Evolutionary conservation across 176 grass and related monocot genomes (phyloP).

Genomic region (Areca catechu): DNA sequence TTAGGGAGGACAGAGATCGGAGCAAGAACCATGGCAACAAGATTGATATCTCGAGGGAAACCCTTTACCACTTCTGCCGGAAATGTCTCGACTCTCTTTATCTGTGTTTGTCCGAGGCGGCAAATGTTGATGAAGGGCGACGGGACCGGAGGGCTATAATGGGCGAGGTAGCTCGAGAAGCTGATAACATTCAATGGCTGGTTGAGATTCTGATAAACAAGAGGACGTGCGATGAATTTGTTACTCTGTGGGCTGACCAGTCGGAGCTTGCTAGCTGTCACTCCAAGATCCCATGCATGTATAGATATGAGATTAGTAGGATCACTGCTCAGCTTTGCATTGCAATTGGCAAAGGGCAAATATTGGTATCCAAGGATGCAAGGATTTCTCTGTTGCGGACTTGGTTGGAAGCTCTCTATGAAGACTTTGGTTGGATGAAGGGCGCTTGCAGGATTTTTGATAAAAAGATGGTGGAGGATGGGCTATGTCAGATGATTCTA

Average conservation of each 20-base stretch:
- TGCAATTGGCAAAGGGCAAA: conserved; percentile 10
- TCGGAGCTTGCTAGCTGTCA: conserved; percentile 1
- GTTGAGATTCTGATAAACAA: conserved; percentile 15
- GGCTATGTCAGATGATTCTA: too few relatives aligned
- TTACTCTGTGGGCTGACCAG: conserved; percentile 6
- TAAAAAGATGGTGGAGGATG: too few relatives aligned
- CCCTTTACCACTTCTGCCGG: conserved; percentile 10
- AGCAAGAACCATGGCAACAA: neutral
- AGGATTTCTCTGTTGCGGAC: conserved; percentile 6
- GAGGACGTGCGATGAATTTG: conserved; percentile 12
- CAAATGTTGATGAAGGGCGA: neutral
- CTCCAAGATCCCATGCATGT: conserved; percentile 19
- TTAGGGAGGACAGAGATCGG: conserved; percentile 2
- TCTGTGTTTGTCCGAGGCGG: conserved; percentile 1
- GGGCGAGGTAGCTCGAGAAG: conserved; percentile 9
- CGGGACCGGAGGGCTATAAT: conserved; percentile 8
- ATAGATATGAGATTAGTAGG: conserved; percentile 20
- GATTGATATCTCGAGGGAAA: conserved; percentile 8
- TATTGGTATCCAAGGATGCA: conserved; percentile 12
- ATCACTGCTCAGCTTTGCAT: conserved; percentile 16
- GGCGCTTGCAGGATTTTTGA: too few relatives aligned
- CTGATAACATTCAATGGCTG: conserved; percentile 18
- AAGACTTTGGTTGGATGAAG: conserved; percentile 23
- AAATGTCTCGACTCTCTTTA: conserved; percentile 6
- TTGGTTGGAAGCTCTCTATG: conserved; percentile 17